These are phyloP conservation scores for Calycina herbarum DNA, from an alignment of 2,329 filamentous ascomycete genomes.

Conservation along the genomic window DNA sequence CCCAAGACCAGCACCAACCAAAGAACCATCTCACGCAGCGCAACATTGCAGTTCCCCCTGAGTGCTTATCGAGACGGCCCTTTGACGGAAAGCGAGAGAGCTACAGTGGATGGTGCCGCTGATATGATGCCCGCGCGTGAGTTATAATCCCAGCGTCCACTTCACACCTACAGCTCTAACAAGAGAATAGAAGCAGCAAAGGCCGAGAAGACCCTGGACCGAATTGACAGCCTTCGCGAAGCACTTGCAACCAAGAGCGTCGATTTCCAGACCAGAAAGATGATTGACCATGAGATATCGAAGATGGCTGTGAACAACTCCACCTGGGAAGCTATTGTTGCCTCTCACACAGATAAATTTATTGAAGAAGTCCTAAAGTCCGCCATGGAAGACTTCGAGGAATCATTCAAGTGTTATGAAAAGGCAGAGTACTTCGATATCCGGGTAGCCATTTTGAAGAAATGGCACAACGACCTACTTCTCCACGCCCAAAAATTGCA, in stretches of 20 bases:
- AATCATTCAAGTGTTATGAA: background rate
- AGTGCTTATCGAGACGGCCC: too few relatives aligned
- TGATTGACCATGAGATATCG: background rate
- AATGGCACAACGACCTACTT: background rate
- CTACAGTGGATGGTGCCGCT: too few relatives aligned
- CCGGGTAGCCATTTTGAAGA: background rate
- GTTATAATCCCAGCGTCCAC: too few relatives aligned
- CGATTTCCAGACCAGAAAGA: background rate
- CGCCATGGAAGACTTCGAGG: background rate
- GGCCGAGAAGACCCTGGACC: background rate
- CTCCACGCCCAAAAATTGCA: background rate
- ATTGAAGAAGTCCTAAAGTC: background rate
- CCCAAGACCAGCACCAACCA: too few relatives aligned
- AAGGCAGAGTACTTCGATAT: background rate
- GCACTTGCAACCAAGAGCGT: background rate
- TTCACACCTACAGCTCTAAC: too few relatives aligned
- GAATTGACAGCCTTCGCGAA: background rate
- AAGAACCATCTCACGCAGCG: too few relatives aligned
- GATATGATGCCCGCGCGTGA: too few relatives aligned
- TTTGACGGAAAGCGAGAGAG: too few relatives aligned
- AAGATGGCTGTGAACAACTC: background rate
- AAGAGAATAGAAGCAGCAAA: background rate
- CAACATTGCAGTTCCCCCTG: too few relatives aligned
- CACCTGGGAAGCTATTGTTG: background rate
- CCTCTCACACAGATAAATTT: background rate